phyloP scores from a whole-genome alignment of 2,329 filamentous ascomycete genomes.

The Thermoascus crustaceus region DNA sequence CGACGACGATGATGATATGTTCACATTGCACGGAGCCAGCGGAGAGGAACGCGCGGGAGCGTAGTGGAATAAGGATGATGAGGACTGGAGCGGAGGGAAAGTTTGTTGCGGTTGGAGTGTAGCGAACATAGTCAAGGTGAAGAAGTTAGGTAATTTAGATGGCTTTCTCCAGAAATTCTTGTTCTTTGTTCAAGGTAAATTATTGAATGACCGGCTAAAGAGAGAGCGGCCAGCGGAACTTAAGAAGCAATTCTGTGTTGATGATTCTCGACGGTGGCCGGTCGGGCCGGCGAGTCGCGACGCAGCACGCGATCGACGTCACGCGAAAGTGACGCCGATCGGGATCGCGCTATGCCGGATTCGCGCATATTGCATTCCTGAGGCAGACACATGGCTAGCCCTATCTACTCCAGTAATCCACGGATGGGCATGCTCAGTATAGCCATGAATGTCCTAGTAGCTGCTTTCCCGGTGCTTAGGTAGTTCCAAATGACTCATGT shows the following conservation, averaged over 20 bases:
- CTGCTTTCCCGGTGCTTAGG: too few relatives aligned
- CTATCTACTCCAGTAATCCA: too few relatives aligned
- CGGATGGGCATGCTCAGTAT: too few relatives aligned
- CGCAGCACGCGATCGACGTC: slow-evolving; percentile 3
- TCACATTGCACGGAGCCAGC: slow-evolving; percentile 4
- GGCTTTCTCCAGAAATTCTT: too few relatives aligned
- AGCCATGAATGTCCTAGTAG: too few relatives aligned
- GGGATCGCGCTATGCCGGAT: slow-evolving; percentile 9
- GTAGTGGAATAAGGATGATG: slow-evolving; percentile 16
- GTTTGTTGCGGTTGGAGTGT: slow-evolving; percentile 14
- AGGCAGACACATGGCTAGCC: too few relatives aligned
- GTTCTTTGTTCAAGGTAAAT: too few relatives aligned
- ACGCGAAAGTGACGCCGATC: slow-evolving; percentile 8
- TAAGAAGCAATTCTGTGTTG: neutral
- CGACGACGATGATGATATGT: neutral
- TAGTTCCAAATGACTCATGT: too few relatives aligned
- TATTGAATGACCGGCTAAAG: too few relatives aligned
- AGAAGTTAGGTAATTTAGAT: too few relatives aligned
- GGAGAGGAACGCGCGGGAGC: slow-evolving; percentile 10
- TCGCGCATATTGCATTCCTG: slow-evolving; percentile 15
- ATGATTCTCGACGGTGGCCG: neutral
- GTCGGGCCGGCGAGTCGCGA: neutral
- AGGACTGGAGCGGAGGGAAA: slow-evolving; percentile 10
- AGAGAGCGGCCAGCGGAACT: too few relatives aligned
- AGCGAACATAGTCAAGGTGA: too few relatives aligned